Evolutionary conservation across 306 rosid species (phyloP).

Genomic region (Abrus pulchellus): DNA sequence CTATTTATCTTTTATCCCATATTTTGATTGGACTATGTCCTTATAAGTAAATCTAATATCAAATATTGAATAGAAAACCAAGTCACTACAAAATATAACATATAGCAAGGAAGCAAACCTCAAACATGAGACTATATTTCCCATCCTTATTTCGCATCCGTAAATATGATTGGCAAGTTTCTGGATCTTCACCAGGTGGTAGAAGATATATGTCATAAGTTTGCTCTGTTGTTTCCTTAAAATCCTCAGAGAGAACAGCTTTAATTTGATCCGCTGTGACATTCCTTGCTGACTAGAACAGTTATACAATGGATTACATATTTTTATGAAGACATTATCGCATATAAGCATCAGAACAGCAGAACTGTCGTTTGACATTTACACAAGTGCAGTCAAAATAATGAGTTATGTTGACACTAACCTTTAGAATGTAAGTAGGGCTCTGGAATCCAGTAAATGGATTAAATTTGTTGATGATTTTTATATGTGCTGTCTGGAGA

Average conservation of each 20-base stretch:
- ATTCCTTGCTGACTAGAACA: conserved; percentile 82
- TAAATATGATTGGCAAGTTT: conserved; percentile 96
- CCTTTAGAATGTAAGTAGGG: conserved; percentile 96
- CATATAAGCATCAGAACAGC: conserved; percentile 41
- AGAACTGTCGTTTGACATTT: conserved; percentile 20
- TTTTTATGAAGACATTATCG: conserved; percentile 23
- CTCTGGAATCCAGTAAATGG: conserved; percentile 98
- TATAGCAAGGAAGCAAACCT: conserved; percentile 64
- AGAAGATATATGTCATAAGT: conserved; percentile 97
- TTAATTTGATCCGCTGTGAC: conserved; percentile 75
- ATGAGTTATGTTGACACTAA: conserved; percentile 43
- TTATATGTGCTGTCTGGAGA: conserved; percentile 95
- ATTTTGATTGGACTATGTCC: conserved; percentile 1
- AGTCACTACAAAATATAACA: conserved; percentile 24
- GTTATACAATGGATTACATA: conserved; percentile 40
- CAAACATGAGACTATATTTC: conserved; percentile 99
- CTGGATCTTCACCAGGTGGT: conserved; percentile 99
- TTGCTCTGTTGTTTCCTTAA: conserved; percentile 78
- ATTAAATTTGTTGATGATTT: conserved; percentile 90
- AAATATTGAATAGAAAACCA: conserved; percentile 20
- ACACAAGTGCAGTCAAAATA: conserved; percentile 6
- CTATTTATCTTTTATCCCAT: conserved; percentile 6
- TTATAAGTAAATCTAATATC: conserved; percentile 15
- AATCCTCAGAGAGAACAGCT: conserved; percentile 76
- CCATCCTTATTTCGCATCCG: conserved; percentile 99